Evolutionary conservation across 768 basidiomycete species (phyloP).

Genomic region (Termitomyces sp.): DNA sequence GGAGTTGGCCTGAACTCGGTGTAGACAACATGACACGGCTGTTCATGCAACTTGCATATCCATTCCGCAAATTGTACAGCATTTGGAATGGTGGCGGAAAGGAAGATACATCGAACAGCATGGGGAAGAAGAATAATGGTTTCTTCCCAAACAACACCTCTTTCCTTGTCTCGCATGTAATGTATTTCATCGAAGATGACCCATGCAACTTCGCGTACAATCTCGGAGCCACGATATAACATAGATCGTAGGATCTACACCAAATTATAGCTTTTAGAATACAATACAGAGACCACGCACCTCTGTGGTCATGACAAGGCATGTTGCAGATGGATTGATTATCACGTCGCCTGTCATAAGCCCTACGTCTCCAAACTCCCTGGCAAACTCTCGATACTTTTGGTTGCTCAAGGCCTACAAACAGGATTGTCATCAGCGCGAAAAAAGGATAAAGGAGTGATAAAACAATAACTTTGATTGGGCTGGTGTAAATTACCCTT

Average conservation of each 20-base stretch:
- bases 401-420: constrained; percentile 94
- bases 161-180: constrained; percentile 99
- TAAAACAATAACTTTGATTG: constrained; percentile 82
- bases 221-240: constrained; percentile 97
- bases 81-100: constrained; percentile 98
- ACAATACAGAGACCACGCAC: constrained; percentile 33
- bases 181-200: constrained; percentile 99
- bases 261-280: neutral
- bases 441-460: constrained; percentile 7
- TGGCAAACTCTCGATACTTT: constrained; percentile 97
- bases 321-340: constrained; percentile 94
- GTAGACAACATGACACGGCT: constrained; percentile 98
- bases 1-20: constrained; percentile 99
- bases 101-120: constrained; percentile 94
- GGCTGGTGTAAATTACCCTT: constrained; percentile 98
- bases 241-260: constrained; percentile 93
- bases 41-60: constrained; percentile 96
- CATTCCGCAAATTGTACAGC: constrained; percentile 99
- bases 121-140: constrained; percentile 97
- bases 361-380: constrained; percentile 96
- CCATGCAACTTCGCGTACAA: constrained; percentile 99
- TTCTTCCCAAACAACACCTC: constrained; percentile 99
- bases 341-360: constrained; percentile 99
- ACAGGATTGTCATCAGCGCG: neutral
- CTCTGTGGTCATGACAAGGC: constrained; percentile 99